phyloP scores from a whole-genome alignment of 1,284 basidiomycete genomes.

The Dichomitus squalens region DNA sequence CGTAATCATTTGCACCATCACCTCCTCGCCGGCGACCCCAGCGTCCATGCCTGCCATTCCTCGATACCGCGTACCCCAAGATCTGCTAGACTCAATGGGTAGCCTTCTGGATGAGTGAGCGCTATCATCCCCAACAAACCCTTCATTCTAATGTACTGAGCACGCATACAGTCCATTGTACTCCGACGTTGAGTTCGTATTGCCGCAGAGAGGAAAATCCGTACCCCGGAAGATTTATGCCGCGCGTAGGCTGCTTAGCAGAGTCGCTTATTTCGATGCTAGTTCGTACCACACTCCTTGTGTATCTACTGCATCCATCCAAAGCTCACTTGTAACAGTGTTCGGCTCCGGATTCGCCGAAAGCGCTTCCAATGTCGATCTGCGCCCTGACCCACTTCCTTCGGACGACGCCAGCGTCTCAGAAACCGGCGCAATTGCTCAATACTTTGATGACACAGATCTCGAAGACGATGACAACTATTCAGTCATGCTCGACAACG shows the following conservation, averaged over 20 bases:
- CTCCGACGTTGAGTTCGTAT: conserved; percentile 80
- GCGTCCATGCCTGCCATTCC: conserved; percentile 45
- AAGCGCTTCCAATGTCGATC: conserved; percentile 35
- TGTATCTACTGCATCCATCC: neutral
- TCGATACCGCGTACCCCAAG: conserved; percentile 59
- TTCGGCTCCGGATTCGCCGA: conserved; percentile 71
- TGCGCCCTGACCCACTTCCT: conserved; percentile 16
- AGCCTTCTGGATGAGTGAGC: conserved; percentile 67
- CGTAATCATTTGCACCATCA: conserved; percentile 79
- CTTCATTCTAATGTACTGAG: neutral
- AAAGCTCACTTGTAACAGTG: conserved; percentile 45
- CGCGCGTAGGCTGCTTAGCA: conserved; percentile 64
- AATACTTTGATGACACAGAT: conserved; percentile 61
- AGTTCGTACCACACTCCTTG: conserved; percentile 41
- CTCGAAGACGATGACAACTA: conserved; percentile 50
- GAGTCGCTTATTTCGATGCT: conserved; percentile 76
- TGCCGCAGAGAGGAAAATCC: conserved; percentile 53
- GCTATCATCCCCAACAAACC: neutral
- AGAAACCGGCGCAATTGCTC: conserved; percentile 20
- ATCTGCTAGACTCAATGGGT: conserved; percentile 70
- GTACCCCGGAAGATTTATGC: conserved; percentile 61
- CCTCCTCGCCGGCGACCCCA: conserved; percentile 64
- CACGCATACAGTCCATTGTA: conserved; percentile 53
- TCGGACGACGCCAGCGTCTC: conserved; percentile 33
- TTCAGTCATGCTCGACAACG: conserved; percentile 5